Evolutionary conservation across 352 stramenopile genomes (phyloP), one percentile per base, ranked within the genome.

Genomic region (Pythium brassicae): DNA sequence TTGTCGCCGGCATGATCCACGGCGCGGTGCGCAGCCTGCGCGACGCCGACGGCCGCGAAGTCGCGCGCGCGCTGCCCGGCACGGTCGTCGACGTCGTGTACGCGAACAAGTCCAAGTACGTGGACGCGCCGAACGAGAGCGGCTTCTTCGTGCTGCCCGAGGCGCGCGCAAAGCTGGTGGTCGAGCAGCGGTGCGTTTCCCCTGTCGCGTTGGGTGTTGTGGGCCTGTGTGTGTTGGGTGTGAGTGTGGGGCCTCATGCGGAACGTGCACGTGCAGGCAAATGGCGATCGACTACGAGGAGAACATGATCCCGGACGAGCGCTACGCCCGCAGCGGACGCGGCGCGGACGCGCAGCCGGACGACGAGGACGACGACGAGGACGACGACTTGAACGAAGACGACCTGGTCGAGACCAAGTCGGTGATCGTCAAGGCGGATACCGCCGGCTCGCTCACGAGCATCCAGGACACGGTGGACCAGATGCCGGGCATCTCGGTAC

Each of bases 1-100:
- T 94, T 55, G 76, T 90, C 15, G 79, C 81, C 14, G 78, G 78
- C n/a, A 92, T 94, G 84, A 92, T 94, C 54, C 82, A 90, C 55
- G 84, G 84, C 32, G 70, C 80, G 14, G 71, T 94, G 29, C 82
- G 84, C 17, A 85, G 55, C 25, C 66, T 94, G 20, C 63, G 62
- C 10, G 76, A 87, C 47, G 64, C 78, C 10, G 74, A 88, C 55
- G 81, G 79, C 3, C 58, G 66, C 6, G 75, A 87, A n/a, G 59
- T 94, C 19, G 60, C 65, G 19, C 61, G 68, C 25, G 84, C 68
- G 0, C 44, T 83, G 15, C 80, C 84, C 10, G 84, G 84, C 6
- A 87, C 72, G 35, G 75, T 94, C 32, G 79, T 92, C 8, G 83
- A 92, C 60, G 81, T 94, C n/a, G 78, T 69, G 9, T 92, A 90